Base-by-base conservation (phyloP, 1,139 yeast species). In the Geotrichum histeridarum region DNA sequence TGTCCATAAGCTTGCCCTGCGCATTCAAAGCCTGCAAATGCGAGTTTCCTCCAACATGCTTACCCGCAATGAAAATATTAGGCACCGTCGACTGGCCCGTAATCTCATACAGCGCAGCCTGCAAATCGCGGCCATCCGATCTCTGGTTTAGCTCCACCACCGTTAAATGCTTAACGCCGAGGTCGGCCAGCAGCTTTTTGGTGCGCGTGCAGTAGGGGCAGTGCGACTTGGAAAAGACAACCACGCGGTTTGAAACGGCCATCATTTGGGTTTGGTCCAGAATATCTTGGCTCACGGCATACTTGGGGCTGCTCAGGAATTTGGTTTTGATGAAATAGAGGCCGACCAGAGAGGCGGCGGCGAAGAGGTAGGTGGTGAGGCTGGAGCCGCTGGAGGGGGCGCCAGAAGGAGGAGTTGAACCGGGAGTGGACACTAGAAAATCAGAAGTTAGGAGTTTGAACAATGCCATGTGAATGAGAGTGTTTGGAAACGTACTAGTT, bases 71-170 rank as follows among this genome's bases (percentile, higher is more conserved):
- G 73, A 85, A 90, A 61, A 91, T 80, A 71, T 87, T 91, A 59
- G 99, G 99, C 57, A 93, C 98, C 42, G 97, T 89, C 63, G 82
- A 78, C 76, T 93, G 98, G 60, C 96, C 96, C 42, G 95, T 84
- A 60, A 89, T 71, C 67, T 84, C 83, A 48, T 67, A 69, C 60
- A 93, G 77, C 57, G 94, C 95, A 51, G 78, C 84, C 74, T 91
- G 98, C 63, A 91, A 81, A 15, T 78, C 84, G 17, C 70, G 66
- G 45, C 90, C 91, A 50, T 84, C 84, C 17, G 65, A 48, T 11
- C 54, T 53, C 53, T 57, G 57, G 58, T 64, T 64, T 41, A 63
- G 64, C 60, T 62, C 69, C 37, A 64, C 55, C 22, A 48, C 37
- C 38, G 57, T 62, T 39, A 57, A 41, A 18, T 58, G 18, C 17